A percentile compares a stretch with the other conserved stretches of the same genome.
Conservation (phyloP, 352 stramenopile genomes). For the Phytopythium helicoides region DNA sequence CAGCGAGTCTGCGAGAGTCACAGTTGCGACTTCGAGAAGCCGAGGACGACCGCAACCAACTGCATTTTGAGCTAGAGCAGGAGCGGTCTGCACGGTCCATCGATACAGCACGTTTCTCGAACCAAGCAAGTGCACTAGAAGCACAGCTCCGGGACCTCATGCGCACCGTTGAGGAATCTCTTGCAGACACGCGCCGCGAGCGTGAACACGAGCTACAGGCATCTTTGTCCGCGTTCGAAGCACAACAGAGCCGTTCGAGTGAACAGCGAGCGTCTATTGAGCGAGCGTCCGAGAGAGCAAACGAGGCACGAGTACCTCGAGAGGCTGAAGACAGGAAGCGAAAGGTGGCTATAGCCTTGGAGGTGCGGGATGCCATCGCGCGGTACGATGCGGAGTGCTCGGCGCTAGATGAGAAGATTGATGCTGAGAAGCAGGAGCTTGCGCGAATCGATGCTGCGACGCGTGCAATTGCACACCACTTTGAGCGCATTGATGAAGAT, state of each 20-base stretch:
- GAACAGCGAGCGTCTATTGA: conserved; percentile 31
- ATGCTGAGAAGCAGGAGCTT: conserved; percentile 26
- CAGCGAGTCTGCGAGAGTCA: conserved; percentile 36
- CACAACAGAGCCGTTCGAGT: conserved; percentile 26
- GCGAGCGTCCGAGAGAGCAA: conserved; percentile 25
- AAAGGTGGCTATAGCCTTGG: conserved; percentile 25
- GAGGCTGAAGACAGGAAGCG: conserved; percentile 58
- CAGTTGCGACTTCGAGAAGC: conserved; percentile 51
- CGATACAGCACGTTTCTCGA: conserved; percentile 26
- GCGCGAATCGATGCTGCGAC: conserved; percentile 27
- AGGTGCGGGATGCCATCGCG: conserved; percentile 43
- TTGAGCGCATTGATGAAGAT: conserved; percentile 57
- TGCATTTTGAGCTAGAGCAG: conserved; percentile 51
- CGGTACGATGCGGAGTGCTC: conserved; percentile 54
- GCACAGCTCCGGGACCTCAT: conserved; percentile 46
- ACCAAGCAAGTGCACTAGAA: conserved; percentile 34
- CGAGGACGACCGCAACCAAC: conserved; percentile 61
- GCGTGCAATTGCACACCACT: conserved; percentile 30
- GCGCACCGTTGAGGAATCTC: conserved; percentile 30
- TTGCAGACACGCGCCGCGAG: conserved; percentile 26
- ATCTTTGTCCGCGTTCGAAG: conserved; percentile 32
- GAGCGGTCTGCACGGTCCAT: conserved; percentile 27
- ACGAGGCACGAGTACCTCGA: conserved; percentile 37
- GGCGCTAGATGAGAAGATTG: conserved; percentile 41
- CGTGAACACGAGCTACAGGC: conserved; percentile 49